Percentiles rank a stretch among this genome's conserved stretches.
These are phyloP conservation scores for Kentomonas sorsogonicus DNA, from an alignment of 208 protist genomes.

Conservation along the genomic window DNA sequence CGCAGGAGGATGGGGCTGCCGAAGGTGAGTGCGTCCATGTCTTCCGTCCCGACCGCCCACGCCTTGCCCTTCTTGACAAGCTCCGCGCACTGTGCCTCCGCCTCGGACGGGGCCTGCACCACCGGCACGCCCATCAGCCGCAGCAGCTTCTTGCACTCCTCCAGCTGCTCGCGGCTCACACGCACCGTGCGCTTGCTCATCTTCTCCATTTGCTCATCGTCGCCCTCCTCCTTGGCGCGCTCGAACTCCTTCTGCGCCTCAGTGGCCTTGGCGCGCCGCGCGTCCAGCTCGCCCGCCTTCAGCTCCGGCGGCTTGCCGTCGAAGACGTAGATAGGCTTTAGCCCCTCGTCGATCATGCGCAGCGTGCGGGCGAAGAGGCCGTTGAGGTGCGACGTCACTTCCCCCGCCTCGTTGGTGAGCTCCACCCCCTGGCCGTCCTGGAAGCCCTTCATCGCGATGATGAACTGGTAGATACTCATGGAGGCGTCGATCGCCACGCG, in stretches of 20 bases:
- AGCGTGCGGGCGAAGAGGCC: constrained; percentile 98
- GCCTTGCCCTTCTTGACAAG: constrained; percentile 93
- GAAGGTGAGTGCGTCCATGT: constrained; percentile 99
- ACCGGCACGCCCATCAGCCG: constrained; percentile 98
- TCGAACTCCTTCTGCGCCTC: constrained; percentile 92
- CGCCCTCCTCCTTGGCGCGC: constrained; percentile 80
- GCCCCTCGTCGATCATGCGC: constrained; percentile 96
- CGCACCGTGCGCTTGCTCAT: constrained; percentile 93
- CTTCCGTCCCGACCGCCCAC: constrained; percentile 98
- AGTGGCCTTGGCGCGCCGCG: constrained; percentile 86
- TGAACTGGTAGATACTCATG: constrained; percentile 99
- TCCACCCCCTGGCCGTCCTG: constrained; percentile 83
- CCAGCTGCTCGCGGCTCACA: constrained; percentile 94
- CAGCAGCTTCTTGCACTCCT: constrained; percentile 98
- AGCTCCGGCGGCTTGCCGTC: constrained; percentile 98
- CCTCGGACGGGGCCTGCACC: constrained; percentile 96
- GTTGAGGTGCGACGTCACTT: constrained; percentile 97
- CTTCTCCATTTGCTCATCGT: constrained; percentile 92
- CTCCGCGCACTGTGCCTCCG: constrained; percentile 99
- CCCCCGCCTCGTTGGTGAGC: constrained; percentile 95
- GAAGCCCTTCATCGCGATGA: constrained; percentile 94
- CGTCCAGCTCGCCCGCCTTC: constrained; percentile 93
- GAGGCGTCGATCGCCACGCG: constrained; percentile 99
- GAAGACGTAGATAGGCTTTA: constrained; percentile 99
- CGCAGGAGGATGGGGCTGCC: constrained; percentile 94